Conservation (phyloP, 306 rosid species). For the Inga laurina region DNA sequence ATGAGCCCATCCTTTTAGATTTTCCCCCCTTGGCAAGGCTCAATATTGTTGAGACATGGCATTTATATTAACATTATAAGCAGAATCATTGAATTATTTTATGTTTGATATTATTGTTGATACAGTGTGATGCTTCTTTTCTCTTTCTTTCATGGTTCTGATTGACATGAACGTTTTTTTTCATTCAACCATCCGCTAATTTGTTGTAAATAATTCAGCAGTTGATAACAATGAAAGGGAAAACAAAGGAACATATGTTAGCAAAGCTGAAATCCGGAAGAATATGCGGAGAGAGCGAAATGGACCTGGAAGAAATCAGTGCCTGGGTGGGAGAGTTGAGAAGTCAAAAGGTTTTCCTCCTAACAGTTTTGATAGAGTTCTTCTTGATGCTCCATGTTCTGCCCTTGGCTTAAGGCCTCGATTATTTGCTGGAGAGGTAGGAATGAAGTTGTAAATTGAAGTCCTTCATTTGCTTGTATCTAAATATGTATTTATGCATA, state of each 20-base stretch:
- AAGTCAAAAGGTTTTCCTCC: conserved; percentile 84
- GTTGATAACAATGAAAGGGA: conserved; percentile 52
- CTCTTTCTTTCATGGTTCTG: conserved; percentile 15
- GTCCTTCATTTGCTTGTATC: not conserved
- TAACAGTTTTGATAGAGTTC: conserved; percentile 91
- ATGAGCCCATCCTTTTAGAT: not conserved
- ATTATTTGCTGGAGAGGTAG: conserved; percentile 86
- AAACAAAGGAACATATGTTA: conserved; percentile 53
- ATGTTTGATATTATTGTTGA: conserved; percentile 13
- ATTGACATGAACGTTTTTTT: conserved; percentile 24
- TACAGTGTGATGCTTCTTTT: conserved; percentile 22
- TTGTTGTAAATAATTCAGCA: conserved; percentile 36
- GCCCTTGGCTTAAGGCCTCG: conserved; percentile 98
- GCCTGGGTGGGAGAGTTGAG: conserved; percentile 70
- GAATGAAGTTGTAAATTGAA: conserved; percentile 21
- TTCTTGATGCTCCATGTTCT: conserved; percentile 98
- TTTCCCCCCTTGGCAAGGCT: not conserved
- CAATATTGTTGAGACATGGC: conserved; percentile 1
- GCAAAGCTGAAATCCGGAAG: conserved; percentile 80
- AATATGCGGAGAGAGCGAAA: conserved; percentile 62
- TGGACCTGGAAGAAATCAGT: conserved; percentile 90
- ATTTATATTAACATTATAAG: conserved; percentile 22
- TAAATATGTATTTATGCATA: not conserved
- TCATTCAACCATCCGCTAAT: conserved; percentile 16
- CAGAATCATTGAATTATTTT: conserved; percentile 1